These are phyloP conservation scores for Ganoderma resinaceum DNA, from an alignment of 1,284 basidiomycete species.

Conservation along the genomic window DNA sequence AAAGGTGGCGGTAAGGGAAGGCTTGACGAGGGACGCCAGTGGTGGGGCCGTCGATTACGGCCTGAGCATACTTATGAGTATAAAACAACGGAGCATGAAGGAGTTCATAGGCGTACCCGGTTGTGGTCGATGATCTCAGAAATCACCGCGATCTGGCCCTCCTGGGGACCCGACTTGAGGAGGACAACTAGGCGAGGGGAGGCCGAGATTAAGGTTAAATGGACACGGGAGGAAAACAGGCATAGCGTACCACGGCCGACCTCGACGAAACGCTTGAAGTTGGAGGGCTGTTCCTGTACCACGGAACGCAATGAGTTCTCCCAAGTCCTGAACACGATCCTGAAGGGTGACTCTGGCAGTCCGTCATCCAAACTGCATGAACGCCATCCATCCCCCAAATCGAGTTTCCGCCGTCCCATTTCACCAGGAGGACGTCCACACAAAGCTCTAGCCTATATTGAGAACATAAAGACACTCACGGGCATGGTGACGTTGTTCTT, in stretches of 20 bases:
- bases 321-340: not conserved
- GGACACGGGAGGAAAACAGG: slow-evolving; percentile 17
- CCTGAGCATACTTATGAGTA: slow-evolving; percentile 55
- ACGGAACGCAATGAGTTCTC: slow-evolving; percentile 20
- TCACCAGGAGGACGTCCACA: slow-evolving; percentile 8
- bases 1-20: slow-evolving; percentile 92
- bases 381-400: slow-evolving; percentile 36
- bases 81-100: not conserved
- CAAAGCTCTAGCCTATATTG: slow-evolving; percentile 6
- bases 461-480: slow-evolving; percentile 34
- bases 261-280: slow-evolving; percentile 98
- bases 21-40: slow-evolving; percentile 93
- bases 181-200: slow-evolving; percentile 76
- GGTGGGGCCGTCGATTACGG: slow-evolving; percentile 93
- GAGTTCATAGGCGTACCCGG: slow-evolving; percentile 74
- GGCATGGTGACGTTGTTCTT: slow-evolving; percentile 38
- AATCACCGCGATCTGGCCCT: slow-evolving; percentile 94
- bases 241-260: slow-evolving; percentile 82
- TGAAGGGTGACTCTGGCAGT: not conserved
- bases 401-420: slow-evolving; percentile 22
- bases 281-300: slow-evolving; percentile 65
- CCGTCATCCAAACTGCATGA: slow-evolving; percentile 41
- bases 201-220: not conserved
- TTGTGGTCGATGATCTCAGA: slow-evolving; percentile 99
- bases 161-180: slow-evolving; percentile 87